phyloP scores from a whole-genome alignment of 352 stramenopile genomes.

The Phytophthora pisi region DNA sequence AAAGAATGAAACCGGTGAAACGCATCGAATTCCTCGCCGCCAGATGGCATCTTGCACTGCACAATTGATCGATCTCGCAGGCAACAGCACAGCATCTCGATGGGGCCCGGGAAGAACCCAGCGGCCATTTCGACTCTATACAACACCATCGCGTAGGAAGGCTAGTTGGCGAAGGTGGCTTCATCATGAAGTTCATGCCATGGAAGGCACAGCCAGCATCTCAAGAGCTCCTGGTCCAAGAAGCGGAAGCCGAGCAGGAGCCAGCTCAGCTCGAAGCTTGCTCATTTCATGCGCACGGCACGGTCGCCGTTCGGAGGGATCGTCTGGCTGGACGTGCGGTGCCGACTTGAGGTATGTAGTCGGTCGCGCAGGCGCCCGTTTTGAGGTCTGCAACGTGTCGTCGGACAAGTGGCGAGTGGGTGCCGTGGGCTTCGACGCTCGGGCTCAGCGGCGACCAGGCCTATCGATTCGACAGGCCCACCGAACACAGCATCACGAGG shows the following conservation, averaged over 20 bases:
- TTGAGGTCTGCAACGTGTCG: background rate
- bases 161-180: background rate
- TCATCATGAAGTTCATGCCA: no score
- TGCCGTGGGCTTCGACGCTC: background rate
- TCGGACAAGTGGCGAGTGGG: background rate
- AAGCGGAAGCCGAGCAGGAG: slow-evolving; percentile 7
- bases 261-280: background rate
- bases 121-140: background rate
- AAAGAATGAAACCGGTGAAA: background rate
- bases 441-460: no score
- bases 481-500: background rate
- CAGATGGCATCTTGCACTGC: slow-evolving; percentile 1
- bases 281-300: slow-evolving; percentile 1
- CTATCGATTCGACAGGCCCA: background rate
- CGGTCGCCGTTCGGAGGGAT: background rate
- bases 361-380: slow-evolving; percentile 1
- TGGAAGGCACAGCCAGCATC: background rate
- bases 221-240: background rate
- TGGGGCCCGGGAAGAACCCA: background rate
- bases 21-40: background rate
- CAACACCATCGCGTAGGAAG: background rate
- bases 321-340: slow-evolving; percentile 12
- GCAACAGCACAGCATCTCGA: slow-evolving; percentile 16
- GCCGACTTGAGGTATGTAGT: slow-evolving; percentile 23
- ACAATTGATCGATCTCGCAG: slow-evolving; percentile 27